These are phyloP conservation scores for Dictyophora rubrovolvata DNA, from an alignment of 768 basidiomycete genomes.

Conservation along the genomic window DNA sequence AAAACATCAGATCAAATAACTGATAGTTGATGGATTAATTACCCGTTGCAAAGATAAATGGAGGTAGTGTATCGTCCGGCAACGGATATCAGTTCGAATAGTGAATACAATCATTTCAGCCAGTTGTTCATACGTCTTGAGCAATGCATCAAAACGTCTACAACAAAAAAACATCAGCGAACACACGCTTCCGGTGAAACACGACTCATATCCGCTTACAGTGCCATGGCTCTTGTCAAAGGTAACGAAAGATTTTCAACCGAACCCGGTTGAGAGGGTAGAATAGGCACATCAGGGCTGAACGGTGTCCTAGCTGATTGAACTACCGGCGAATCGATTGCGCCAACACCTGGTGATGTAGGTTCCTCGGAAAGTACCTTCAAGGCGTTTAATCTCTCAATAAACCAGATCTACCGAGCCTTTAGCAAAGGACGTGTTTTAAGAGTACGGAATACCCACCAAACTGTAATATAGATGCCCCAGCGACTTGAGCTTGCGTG, in stretches of 20 bases:
- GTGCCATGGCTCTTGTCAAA: conserved; percentile 77
- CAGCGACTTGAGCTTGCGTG: conserved; percentile 62
- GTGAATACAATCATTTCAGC: conserved; percentile 80
- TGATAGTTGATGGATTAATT: conserved; percentile 16
- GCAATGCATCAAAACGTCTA: conserved; percentile 85
- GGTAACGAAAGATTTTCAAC: conserved; percentile 56
- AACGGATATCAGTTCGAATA: conserved; percentile 79
- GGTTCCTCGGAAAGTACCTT: conserved; percentile 51
- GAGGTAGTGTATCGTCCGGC: conserved; percentile 72
- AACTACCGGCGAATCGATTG: conserved; percentile 34
- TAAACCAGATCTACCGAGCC: conserved; percentile 69
- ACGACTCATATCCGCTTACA: conserved; percentile 39
- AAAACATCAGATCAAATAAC: conserved; percentile 2
- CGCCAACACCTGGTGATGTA: conserved; percentile 40
- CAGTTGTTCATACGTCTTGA: conserved; percentile 85
- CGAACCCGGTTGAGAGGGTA: conserved; percentile 24
- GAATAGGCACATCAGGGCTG: conserved; percentile 36
- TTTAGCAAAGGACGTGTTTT: neutral
- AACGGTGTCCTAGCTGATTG: conserved; percentile 32
- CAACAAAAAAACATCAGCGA: conserved; percentile 3
- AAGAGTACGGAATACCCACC: conserved; percentile 35
- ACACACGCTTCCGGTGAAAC: neutral
- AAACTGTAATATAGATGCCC: conserved; percentile 80
- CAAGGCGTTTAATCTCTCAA: conserved; percentile 55
- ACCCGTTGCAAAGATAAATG: conserved; percentile 72